Conservation (phyloP, 768 basidiomycete species). For the Amanita pseudoporphyria region DNA sequence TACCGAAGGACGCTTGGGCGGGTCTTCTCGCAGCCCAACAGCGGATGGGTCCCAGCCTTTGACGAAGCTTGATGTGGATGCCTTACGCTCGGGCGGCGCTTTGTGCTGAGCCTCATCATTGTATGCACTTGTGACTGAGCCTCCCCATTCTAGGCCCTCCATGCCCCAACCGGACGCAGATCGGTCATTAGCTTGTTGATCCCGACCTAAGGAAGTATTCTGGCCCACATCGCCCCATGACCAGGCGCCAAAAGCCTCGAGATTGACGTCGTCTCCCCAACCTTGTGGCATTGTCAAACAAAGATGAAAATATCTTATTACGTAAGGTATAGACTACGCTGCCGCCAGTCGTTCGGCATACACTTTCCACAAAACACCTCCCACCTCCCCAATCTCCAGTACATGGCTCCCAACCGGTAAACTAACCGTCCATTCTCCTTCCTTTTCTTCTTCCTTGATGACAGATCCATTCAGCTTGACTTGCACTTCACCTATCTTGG, state of each 20-base stretch:
- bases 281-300: background rate
- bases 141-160: background rate
- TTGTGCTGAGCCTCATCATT: background rate
- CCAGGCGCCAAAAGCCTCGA: background rate
- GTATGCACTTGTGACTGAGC: background rate
- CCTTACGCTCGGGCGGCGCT: background rate
- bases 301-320: background rate
- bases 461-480: constrained; percentile 54
- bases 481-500: constrained; percentile 48
- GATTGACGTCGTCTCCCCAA: background rate
- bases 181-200: background rate
- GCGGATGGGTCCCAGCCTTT: background rate
- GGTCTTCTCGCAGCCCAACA: background rate
- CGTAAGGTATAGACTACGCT: constrained; percentile 5
- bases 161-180: background rate
- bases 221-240: background rate
- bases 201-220: background rate
- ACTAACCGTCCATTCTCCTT: constrained; percentile 53
- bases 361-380: constrained; percentile 62
- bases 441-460: constrained; percentile 32
- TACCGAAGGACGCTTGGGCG: background rate
- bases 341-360: constrained; percentile 41
- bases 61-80: background rate
- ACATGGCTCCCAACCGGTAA: constrained; percentile 49
- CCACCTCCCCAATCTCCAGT: constrained; percentile 67